Base-by-base conservation (phyloP, 2,329 filamentous ascomycete genomes). In the Cercospora berteroae region DNA sequence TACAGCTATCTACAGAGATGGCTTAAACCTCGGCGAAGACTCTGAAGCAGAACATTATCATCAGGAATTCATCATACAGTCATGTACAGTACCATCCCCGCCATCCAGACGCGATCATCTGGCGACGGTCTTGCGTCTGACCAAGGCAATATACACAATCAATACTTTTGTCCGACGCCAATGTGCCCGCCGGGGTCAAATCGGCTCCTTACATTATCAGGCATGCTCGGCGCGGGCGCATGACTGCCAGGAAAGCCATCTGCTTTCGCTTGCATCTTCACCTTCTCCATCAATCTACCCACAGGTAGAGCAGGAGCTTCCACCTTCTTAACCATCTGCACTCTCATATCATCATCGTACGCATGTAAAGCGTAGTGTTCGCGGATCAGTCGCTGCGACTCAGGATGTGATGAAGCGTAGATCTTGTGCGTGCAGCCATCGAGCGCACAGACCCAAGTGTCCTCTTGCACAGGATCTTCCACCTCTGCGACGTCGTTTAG, bases 391-490 rank as follows among this genome's bases (percentile, higher is more conserved):
- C 82, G 79, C 67, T 86, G 84, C 25, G 86, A 86, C 0, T 83
- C 81, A 3, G 83, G 78, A 50, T 85, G 82, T 55, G 87, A 84
- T n/a, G 87, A 87, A 2, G 83, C 84, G 68, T 88, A 88, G 10
- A 92, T 87, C 48, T 88, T 83, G 71, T 88, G 88, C 42, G 80
- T 80, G 73, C 90, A 93, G 25, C 85, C 88, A 10, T 87, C 85
- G 68, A 89, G 83, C 4, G 85, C 84, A 73, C 90, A 93, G 1
- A 80, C 81, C 89, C 90, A 93, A 0, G 87, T 87, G 63, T 89
- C 85, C 67, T 77, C 73, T 63, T 77, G 76, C 3, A 75, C 61
- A 7, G 73, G 72, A 58, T 77, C 74, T 18, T 58, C 39, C 13
- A 60, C 56, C 29, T 67, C 55, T 18, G 67, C 68, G 16, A 68